These are phyloP conservation scores for Cutaneotrichosporon dermatis DNA, from an alignment of 1,284 basidiomycete species.

Conservation along the genomic window DNA sequence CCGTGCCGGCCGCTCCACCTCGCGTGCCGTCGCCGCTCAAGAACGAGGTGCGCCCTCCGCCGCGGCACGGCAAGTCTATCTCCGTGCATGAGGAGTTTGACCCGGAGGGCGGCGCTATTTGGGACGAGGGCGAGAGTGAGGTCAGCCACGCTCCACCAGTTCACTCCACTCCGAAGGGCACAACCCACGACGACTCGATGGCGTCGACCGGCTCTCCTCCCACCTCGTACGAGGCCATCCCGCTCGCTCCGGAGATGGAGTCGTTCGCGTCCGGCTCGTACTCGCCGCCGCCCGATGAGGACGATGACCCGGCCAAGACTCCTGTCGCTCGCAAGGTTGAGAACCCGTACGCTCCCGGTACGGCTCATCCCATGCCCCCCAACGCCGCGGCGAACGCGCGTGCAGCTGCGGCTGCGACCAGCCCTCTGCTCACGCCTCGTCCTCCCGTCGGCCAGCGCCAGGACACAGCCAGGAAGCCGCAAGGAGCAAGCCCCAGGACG, in stretches of 20 bases:
- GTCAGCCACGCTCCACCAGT: slow-evolving; percentile 1
- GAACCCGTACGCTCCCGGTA: background rate
- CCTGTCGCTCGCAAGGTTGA: slow-evolving; percentile 1
- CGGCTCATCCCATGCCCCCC: background rate
- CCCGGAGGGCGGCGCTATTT: slow-evolving; percentile 14
- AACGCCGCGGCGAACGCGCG: background rate
- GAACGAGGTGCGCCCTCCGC: slow-evolving; percentile 6
- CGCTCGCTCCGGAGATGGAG: background rate
- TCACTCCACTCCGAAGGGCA: slow-evolving; percentile 3
- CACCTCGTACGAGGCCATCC: background rate
- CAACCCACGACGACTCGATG: background rate
- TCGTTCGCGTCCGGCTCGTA: background rate
- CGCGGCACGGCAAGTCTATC: background rate
- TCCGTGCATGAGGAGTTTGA: slow-evolving; percentile 13
- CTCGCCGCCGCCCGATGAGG: too few relatives aligned
- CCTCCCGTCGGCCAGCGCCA: background rate
- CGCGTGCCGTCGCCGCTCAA: slow-evolving; percentile 18
- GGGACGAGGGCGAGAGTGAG: slow-evolving; percentile 3
- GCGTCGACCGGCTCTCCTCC: background rate
- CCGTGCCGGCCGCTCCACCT: slow-evolving; percentile 9
- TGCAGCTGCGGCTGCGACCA: background rate
- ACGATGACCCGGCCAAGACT: slow-evolving; percentile 1
- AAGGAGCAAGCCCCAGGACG: too few relatives aligned
- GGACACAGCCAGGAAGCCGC: too few relatives aligned
- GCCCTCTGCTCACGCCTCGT: background rate